A percentile compares a stretch with the other conserved stretches of the same genome.
Evolutionary conservation across 2,329 filamentous ascomycete genomes (phyloP).

Genomic region (Fusarium nelsonii): DNA sequence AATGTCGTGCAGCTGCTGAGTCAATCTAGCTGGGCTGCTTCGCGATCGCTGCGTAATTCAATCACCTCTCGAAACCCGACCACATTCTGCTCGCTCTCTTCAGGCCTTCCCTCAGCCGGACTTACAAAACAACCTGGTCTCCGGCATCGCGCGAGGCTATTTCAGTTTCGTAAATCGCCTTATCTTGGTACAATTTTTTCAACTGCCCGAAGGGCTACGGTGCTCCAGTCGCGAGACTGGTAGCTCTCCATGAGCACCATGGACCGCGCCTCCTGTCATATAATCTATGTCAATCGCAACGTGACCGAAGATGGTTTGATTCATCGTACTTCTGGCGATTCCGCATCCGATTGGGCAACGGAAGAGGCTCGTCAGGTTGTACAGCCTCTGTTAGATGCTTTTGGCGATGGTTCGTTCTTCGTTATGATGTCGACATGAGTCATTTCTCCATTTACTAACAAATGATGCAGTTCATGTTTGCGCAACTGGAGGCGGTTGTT

Average conservation of each 20-base stretch:
- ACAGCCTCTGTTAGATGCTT: slow-evolving; percentile 64
- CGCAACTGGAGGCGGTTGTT: slow-evolving; percentile 64
- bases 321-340: slow-evolving; percentile 43
- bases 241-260: slow-evolving; percentile 68
- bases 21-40: slow-evolving; percentile 25
- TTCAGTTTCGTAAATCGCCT: slow-evolving; percentile 14
- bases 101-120: slow-evolving; percentile 9
- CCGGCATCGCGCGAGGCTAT: slow-evolving; percentile 37
- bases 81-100: slow-evolving; percentile 1
- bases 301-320: slow-evolving; percentile 62
- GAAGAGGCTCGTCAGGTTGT: slow-evolving; percentile 61
- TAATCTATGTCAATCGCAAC: slow-evolving; percentile 71
- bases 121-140: slow-evolving; percentile 24
- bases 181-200: slow-evolving; percentile 40
- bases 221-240: slow-evolving; percentile 72
- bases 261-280: slow-evolving; percentile 69
- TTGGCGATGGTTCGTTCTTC: slow-evolving; percentile 63
- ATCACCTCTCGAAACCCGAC: slow-evolving; percentile 4
- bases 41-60: slow-evolving; percentile 24
- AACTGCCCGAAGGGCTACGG: slow-evolving; percentile 61
- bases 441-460: slow-evolving; percentile 40
- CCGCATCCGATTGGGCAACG: slow-evolving; percentile 51
- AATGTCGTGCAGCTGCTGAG: slow-evolving; percentile 39
- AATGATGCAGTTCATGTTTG: slow-evolving; percentile 64
- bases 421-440: slow-evolving; percentile 11